These are phyloP conservation scores for Globisporangium middletonii DNA, from an alignment of 352 stramenopile genomes.

Conservation along the genomic window DNA sequence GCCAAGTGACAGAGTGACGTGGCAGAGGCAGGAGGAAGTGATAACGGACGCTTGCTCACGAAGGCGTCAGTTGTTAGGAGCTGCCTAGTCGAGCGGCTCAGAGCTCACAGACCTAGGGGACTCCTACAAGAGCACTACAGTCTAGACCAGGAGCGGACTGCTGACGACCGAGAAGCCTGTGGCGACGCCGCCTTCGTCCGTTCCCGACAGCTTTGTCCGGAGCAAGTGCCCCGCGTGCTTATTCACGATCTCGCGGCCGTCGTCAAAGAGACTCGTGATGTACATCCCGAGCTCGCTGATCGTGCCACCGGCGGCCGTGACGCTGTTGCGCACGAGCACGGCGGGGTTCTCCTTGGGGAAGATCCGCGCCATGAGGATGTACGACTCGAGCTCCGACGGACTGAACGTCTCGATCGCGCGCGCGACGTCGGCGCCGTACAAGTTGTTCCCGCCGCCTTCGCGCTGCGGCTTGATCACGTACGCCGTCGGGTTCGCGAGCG, in stretches of 20 bases:
- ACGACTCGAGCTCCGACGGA: slow-evolving; percentile 70
- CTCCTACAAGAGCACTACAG: background rate
- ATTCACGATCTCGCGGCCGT: slow-evolving; percentile 87
- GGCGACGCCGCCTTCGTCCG: slow-evolving; percentile 95
- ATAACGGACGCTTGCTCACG: too few relatives aligned
- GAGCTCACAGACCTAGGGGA: background rate
- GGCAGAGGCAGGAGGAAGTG: too few relatives aligned
- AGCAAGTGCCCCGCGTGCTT: slow-evolving; percentile 94
- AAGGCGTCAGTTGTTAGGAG: too few relatives aligned
- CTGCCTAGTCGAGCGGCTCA: too few relatives aligned
- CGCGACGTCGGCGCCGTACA: slow-evolving; percentile 93
- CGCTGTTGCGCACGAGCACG: slow-evolving; percentile 76
- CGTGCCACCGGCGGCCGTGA: slow-evolving; percentile 67
- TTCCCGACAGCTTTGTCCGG: slow-evolving; percentile 92
- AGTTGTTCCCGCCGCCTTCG: slow-evolving; percentile 97
- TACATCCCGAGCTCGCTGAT: slow-evolving; percentile 96
- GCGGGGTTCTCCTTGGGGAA: slow-evolving; percentile 84
- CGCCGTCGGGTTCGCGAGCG: slow-evolving; percentile 45
- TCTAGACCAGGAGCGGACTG: slow-evolving; percentile 82
- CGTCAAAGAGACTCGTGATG: slow-evolving; percentile 81
- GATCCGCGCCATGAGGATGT: slow-evolving; percentile 97
- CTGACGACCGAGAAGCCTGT: slow-evolving; percentile 93
- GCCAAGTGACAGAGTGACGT: too few relatives aligned
- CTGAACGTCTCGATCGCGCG: slow-evolving; percentile 77
- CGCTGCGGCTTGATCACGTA: slow-evolving; percentile 98